Evolutionary conservation across 768 basidiomycete species (phyloP).

Genomic region (Tulasnella calospora): DNA sequence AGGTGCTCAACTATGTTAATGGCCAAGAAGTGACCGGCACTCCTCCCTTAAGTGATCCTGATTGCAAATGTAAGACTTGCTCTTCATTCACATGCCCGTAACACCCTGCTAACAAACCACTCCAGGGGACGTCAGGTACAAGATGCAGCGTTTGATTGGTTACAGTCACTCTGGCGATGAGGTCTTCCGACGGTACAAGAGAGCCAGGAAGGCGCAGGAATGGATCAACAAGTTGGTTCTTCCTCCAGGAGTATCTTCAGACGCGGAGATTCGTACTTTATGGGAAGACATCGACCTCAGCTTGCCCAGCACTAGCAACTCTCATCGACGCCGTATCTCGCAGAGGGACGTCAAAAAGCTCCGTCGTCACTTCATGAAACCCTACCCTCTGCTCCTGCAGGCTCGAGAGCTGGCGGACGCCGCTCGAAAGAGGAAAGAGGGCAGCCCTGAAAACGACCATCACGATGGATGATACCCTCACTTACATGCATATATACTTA

Average conservation of each 20-base stretch:
- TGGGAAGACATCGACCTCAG: constrained; percentile 24
- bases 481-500: neutral
- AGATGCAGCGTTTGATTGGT: neutral
- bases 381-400: constrained; percentile 10
- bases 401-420: neutral
- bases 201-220: constrained; percentile 3
- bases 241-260: constrained; percentile 11
- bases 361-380: neutral
- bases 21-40: constrained; percentile 38
- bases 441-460: neutral
- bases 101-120: neutral
- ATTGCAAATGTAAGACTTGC: constrained; percentile 35
- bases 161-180: neutral
- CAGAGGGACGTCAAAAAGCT: constrained; percentile 4
- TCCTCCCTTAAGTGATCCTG: constrained; percentile 37
- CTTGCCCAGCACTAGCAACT: neutral
- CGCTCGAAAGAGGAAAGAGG: neutral
- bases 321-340: neutral
- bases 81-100: neutral
- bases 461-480: neutral
- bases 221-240: constrained; percentile 7
- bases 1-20: constrained; percentile 45
- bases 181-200: neutral
- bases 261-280: neutral
- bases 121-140: constrained; percentile 13